phyloP scores from a whole-genome alignment of 1,284 basidiomycete species.

The Volvariella surrecta region DNA sequence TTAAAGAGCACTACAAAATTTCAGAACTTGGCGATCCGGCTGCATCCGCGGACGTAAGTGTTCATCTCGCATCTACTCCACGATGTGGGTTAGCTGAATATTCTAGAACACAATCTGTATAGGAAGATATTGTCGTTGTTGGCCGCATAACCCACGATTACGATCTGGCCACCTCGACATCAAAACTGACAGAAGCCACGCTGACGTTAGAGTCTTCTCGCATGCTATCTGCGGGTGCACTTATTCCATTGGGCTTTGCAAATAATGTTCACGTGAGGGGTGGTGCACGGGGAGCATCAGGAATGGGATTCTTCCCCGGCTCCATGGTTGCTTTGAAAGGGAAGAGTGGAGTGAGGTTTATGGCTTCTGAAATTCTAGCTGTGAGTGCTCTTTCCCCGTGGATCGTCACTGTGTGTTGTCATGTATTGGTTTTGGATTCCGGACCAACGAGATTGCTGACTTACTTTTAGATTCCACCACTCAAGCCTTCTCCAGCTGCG shows the following conservation, averaged over 20 bases:
- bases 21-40: slow-evolving; percentile 73
- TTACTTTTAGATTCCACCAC: slow-evolving; percentile 40
- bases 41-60: slow-evolving; percentile 57
- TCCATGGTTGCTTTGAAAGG: slow-evolving; percentile 86
- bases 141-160: slow-evolving; percentile 77
- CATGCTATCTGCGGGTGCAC: slow-evolving; percentile 61
- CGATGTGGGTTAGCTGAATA: no score
- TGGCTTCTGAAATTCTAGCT: slow-evolving; percentile 76
- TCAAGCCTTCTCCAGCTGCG: slow-evolving; percentile 28
- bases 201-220: slow-evolving; percentile 79
- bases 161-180: slow-evolving; percentile 40
- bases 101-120: slow-evolving; percentile 2
- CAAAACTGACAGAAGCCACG: slow-evolving; percentile 68
- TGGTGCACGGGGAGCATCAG: slow-evolving; percentile 53
- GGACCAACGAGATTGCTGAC: background rate
- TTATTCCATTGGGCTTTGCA: slow-evolving; percentile 69
- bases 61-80: background rate
- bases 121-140: slow-evolving; percentile 73
- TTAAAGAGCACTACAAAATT: slow-evolving; percentile 65
- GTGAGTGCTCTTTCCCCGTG: slow-evolving; percentile 38
- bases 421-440: no score
- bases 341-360: slow-evolving; percentile 85
- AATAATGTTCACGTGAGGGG: slow-evolving; percentile 60
- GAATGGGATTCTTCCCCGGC: slow-evolving; percentile 82
- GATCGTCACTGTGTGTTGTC: no score